Conservation (phyloP, 257 asterid genomes). For the Solanum etuberosum region DNA sequence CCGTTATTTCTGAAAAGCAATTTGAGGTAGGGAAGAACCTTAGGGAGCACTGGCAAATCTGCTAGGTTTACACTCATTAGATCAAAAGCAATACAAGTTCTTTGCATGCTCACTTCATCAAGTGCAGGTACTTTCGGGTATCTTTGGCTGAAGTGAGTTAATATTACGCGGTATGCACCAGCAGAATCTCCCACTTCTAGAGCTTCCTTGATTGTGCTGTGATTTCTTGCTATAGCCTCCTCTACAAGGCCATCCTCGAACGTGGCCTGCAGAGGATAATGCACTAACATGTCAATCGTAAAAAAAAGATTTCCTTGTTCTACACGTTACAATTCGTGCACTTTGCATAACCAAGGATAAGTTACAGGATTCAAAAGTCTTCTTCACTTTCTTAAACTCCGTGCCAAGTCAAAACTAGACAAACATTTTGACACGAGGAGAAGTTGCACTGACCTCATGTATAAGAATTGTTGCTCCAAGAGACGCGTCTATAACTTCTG, state of each 20-base stretch:
- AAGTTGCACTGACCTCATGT: slow-evolving; percentile 45
- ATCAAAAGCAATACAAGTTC: slow-evolving; percentile 79
- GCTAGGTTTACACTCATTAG: slow-evolving; percentile 87
- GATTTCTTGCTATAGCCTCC: background rate
- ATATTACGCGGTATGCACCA: slow-evolving; percentile 68
- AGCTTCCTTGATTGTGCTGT: slow-evolving; percentile 89
- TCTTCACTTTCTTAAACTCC: too few relatives aligned
- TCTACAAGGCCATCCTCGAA: background rate
- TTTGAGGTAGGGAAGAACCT: slow-evolving; percentile 57
- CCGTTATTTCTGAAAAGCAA: slow-evolving; percentile 33
- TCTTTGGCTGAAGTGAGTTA: slow-evolving; percentile 94
- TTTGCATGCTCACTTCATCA: slow-evolving; percentile 55
- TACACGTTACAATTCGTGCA: background rate
- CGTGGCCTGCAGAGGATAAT: background rate
- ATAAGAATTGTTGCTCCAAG: slow-evolving; percentile 74
- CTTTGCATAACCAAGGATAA: background rate
- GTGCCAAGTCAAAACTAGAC: background rate
- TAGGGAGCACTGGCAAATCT: slow-evolving; percentile 65
- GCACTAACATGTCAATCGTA: background rate
- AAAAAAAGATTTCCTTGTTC: slow-evolving; percentile 30
- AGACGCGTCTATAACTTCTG: slow-evolving; percentile 57
- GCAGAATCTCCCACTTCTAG: slow-evolving; percentile 63
- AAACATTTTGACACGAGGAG: background rate
- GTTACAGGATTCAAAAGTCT: too few relatives aligned
- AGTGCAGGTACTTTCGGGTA: slow-evolving; percentile 93